Percentiles rank a stretch among this genome's conserved stretches.
Evolutionary conservation across 148 eudicot species (phyloP).

Genomic region (Silene conica): DNA sequence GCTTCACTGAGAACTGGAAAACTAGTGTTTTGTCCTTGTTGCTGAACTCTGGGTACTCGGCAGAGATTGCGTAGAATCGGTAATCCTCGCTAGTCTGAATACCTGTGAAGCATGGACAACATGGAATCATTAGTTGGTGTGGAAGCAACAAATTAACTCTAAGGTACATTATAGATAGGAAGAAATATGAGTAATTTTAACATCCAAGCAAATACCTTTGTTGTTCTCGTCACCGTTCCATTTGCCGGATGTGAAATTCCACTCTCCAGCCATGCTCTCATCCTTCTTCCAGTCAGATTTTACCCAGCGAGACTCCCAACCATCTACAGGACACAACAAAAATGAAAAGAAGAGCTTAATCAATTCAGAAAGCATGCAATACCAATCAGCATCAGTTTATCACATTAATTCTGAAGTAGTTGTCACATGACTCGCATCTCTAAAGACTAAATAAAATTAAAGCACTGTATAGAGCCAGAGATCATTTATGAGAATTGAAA

Average conservation of each 20-base stretch:
- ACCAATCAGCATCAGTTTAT: not conserved
- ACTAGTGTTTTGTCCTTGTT: conserved; percentile 89
- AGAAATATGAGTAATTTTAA: not conserved
- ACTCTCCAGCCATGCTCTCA: conserved; percentile 89
- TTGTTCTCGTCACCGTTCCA: conserved; percentile 89
- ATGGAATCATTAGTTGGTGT: not conserved
- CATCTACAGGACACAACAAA: conserved; percentile 42
- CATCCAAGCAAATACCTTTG: conserved; percentile 45
- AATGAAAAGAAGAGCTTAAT: conserved; percentile 3
- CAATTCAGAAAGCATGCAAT: not conserved
- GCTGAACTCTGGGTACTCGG: conserved; percentile 93
- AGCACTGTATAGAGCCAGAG: too few relatives aligned
- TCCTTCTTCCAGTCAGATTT: conserved; percentile 97
- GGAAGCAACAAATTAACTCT: not conserved
- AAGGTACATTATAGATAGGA: not conserved
- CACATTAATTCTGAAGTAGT: not conserved
- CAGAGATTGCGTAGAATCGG: conserved; percentile 90
- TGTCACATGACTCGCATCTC: not conserved
- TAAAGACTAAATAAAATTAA: too few relatives aligned
- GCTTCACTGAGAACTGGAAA: conserved; percentile 96
- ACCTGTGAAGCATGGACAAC: conserved; percentile 32
- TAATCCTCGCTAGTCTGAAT: conserved; percentile 94
- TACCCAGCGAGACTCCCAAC: conserved; percentile 94
- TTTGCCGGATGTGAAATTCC: conserved; percentile 96
- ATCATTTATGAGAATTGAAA: too few relatives aligned